Conservation (phyloP, 1,139 yeast genomes). For the Taiozyma onychis region DNA sequence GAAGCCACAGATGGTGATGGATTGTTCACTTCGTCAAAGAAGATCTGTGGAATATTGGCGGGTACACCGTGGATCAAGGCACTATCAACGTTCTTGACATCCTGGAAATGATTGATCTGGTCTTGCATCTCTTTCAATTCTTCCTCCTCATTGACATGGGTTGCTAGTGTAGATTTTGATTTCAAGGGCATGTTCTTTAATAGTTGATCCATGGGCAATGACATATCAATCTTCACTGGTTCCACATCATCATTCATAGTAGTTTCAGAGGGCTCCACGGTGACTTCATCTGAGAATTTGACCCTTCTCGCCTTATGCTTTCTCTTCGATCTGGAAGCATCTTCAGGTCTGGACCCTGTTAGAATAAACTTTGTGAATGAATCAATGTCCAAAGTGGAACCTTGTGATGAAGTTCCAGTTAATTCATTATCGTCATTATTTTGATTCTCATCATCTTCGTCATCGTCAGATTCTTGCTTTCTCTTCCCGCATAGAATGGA, state of each 20-base stretch:
- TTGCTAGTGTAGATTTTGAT: constrained; percentile 24
- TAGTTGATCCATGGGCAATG: constrained; percentile 72
- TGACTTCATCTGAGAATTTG: constrained; percentile 57
- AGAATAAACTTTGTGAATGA: constrained; percentile 68
- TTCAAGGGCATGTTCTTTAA: constrained; percentile 37
- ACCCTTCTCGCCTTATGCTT: constrained; percentile 45
- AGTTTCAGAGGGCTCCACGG: constrained; percentile 19
- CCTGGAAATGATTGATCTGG: constrained; percentile 59
- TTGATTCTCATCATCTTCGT: constrained; percentile 22
- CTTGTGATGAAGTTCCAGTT: neutral
- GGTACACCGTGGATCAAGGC: constrained; percentile 57
- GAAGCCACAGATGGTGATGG: constrained; percentile 15
- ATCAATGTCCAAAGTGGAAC: constrained; percentile 49
- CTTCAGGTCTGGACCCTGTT: constrained; percentile 61
- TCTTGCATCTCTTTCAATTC: constrained; percentile 63
- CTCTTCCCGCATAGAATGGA: constrained; percentile 58
- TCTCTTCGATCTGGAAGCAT: constrained; percentile 27
- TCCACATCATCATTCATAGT: constrained; percentile 7
- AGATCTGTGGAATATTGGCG: constrained; percentile 37
- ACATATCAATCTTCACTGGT: constrained; percentile 40
- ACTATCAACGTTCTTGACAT: constrained; percentile 57
- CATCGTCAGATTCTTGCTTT: constrained; percentile 37
- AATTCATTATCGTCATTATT: constrained; percentile 23
- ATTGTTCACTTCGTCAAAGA: constrained; percentile 19
- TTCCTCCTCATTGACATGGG: constrained; percentile 45